A percentile compares a stretch with the other conserved stretches of the same genome.
Conservation (phyloP, 805 yeast species). For the Kodamaea fukazawae region DNA sequence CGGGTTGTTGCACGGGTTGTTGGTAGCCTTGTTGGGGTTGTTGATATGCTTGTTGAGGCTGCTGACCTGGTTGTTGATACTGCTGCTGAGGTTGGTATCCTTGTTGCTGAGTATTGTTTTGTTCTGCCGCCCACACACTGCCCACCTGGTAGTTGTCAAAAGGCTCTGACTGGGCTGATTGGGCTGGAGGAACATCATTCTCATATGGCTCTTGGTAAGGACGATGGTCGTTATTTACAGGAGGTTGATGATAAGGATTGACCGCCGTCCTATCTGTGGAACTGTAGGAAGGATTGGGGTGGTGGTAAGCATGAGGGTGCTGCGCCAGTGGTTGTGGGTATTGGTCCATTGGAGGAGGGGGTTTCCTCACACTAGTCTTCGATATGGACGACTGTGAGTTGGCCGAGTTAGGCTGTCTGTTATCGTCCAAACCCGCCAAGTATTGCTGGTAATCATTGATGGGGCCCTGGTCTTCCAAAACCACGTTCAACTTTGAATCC, state of each 20-base stretch:
- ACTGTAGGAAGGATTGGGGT: too few relatives aligned
- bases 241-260: too few relatives aligned
- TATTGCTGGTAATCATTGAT: conserved; percentile 24
- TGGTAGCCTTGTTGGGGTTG: conserved; percentile 3
- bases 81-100: conserved; percentile 1
- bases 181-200: too few relatives aligned
- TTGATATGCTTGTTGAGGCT: conserved; percentile 1
- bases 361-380: background rate
- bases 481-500: conserved; percentile 18
- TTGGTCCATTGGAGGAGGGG: conserved; percentile 4
- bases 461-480: conserved; percentile 7
- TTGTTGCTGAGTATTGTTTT: conserved; percentile 3
- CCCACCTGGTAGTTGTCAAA: too few relatives aligned
- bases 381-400: background rate
- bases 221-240: too few relatives aligned
- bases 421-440: conserved; percentile 16
- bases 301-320: background rate
- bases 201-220: too few relatives aligned
- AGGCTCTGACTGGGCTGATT: too few relatives aligned
- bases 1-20: background rate
- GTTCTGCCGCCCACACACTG: background rate
- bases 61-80: background rate
- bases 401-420: background rate
- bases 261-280: too few relatives aligned
- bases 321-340: too few relatives aligned